phyloP scores from a whole-genome alignment of 768 basidiomycete genomes.

The Chiua virens region DNA sequence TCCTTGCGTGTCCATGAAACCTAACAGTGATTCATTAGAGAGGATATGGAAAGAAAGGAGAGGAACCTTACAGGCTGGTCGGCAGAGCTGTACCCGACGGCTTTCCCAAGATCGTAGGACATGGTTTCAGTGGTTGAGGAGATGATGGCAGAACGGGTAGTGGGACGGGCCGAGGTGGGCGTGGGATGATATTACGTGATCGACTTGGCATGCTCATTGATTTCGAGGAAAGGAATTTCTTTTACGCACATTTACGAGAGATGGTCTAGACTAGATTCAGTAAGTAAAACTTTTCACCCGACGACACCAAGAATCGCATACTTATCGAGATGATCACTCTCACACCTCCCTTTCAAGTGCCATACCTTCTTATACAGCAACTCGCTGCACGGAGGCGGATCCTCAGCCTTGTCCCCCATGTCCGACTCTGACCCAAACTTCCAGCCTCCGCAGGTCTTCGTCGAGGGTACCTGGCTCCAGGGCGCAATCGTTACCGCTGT shows the following conservation, averaged over 20 bases:
- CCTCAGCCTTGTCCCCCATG: slow-evolving; percentile 12
- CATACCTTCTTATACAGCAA: slow-evolving; percentile 4
- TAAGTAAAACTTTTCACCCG: too few species aligned
- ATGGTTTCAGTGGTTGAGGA: too few species aligned
- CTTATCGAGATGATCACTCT: too few species aligned
- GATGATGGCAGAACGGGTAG: too few species aligned
- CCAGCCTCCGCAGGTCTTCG: slow-evolving; percentile 15
- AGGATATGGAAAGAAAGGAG: neutral
- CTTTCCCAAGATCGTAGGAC: slow-evolving; percentile 61
- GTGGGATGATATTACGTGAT: too few species aligned
- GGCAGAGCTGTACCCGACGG: slow-evolving; percentile 56
- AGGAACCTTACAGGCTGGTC: slow-evolving; percentile 50
- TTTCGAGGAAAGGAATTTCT: too few species aligned
- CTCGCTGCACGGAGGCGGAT: neutral
- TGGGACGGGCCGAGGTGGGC: too few species aligned
- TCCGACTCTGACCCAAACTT: slow-evolving; percentile 5
- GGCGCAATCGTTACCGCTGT: slow-evolving; percentile 29
- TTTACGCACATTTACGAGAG: too few species aligned
- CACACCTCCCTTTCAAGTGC: neutral
- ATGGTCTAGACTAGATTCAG: too few species aligned
- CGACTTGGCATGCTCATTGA: too few species aligned
- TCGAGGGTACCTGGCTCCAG: slow-evolving; percentile 31
- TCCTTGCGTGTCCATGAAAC: slow-evolving; percentile 87
- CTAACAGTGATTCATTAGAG: slow-evolving; percentile 33
- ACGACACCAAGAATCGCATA: too few species aligned